phyloP scores from a whole-genome alignment of 345 rosid species.

The Populus simonii region DNA sequence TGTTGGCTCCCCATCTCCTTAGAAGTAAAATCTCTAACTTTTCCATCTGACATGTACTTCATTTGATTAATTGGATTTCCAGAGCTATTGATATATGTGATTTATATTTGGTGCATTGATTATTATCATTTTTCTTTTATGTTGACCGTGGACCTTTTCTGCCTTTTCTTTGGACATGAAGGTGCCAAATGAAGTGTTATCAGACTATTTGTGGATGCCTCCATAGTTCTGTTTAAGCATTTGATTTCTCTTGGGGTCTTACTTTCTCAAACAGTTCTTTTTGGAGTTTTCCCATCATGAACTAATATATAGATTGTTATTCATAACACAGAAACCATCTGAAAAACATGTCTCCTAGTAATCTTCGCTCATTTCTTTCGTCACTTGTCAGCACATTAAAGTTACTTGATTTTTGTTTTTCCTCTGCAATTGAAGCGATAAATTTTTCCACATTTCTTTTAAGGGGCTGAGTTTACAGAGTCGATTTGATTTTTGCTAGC shows the following conservation, averaged over 20 bases:
- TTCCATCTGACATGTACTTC: slow-evolving; percentile 8
- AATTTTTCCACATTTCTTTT: neutral
- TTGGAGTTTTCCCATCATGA: neutral
- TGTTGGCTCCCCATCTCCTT: slow-evolving; percentile 98
- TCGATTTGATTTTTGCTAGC: neutral
- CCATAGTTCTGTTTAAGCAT: neutral
- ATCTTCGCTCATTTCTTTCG: neutral
- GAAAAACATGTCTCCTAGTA: neutral
- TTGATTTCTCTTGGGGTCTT: neutral
- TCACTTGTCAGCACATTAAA: neutral
- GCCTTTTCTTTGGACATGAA: neutral
- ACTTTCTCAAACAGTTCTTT: neutral
- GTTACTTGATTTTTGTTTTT: neutral
- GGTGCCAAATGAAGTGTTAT: neutral
- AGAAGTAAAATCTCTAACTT: slow-evolving; percentile 59
- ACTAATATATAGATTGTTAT: neutral
- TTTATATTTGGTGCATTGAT: neutral
- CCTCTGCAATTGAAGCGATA: neutral
- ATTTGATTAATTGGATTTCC: slow-evolving; percentile 15
- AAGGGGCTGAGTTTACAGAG: neutral
- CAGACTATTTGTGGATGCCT: neutral
- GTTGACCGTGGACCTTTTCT: neutral
- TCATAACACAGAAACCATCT: neutral
- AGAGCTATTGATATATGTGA: neutral
- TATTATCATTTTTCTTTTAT: neutral